Base-by-base conservation (phyloP, 2,329 filamentous ascomycete species). In the Exophiala lecanii-corni region DNA sequence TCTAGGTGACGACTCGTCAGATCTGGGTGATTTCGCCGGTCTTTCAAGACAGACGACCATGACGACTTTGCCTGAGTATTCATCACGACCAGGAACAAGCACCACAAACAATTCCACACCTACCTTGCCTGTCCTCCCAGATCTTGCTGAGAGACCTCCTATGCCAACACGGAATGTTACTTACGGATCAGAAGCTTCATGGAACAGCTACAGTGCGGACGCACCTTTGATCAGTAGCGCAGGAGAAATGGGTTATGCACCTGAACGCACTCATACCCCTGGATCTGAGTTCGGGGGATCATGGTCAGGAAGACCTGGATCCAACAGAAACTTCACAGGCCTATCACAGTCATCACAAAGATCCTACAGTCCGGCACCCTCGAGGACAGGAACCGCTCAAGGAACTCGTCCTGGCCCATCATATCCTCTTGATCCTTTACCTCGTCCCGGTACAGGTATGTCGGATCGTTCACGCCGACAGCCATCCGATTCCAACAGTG, bases 191-290 rank as follows among this genome's bases (percentile, higher is more conserved):
- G 65, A 64, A 20, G 69, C 61, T 45, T 72, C 74, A 2, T 65
- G 58, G 34, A 56, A 69, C n/a, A 85, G 74, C 57, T 83, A 79
- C 57, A 76, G 73, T 9, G 80, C 82, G 2, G 78, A 82, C 47
- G 74, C 77, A 5, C 78, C 84, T 1, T 70, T 87, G 4, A 64
- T 85, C 26, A 64, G 68, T 13, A 71, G 76, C 46, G 79, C 81
- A 4, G 72, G 74, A 21, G 72, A 74, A 5, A 83, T 84, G 76
- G 80, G 79, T 15, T 74, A 73, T 39, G 41, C 40, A 13, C 47
- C 57, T 32, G 50, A 54, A 41, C 53, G 54, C 35, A 25, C 41
- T 13, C 53, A 47, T 23, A 48, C 48, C 3, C 47, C 46, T 10
- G 43, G 16, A 5, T 57, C 57, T 4, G 57, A 57, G 36, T 53